Evolutionary conservation across 129 eudicot species (phyloP), one percentile per base, ranked within the genome.

Genomic region (Artemisia annua): DNA sequence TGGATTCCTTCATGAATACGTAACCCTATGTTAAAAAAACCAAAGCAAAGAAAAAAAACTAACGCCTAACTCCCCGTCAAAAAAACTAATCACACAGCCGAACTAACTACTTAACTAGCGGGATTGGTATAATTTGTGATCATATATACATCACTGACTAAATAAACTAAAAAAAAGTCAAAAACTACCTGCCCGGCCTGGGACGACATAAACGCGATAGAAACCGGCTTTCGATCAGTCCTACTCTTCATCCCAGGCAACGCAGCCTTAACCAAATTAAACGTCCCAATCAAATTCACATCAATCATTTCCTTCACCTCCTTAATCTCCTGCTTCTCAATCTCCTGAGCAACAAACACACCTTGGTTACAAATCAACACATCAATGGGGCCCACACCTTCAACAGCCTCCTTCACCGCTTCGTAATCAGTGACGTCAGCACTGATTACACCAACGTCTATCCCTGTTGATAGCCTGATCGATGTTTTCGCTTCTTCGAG

Each of bases 201-300:
- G 48, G 96, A 89, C 7, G 93, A 89, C 83, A 89, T 82, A 35
- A 89, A 72, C 0, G 90, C 96, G 8, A 90, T 83, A 11, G 95
- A 87, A 68, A 80, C 83, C 0, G 97, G 89, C 24, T 79, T 87
- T 14, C 87, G 64, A 30, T 66, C 85, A 30, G 56, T 71, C 74
- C 95, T 68, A 3, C n/a, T 75, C 91, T 85, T 87, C 91, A 90
- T 90, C 10, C 65, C 79, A 2, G 89, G 91, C 80, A 90, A 68
- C 43, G 87, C 97, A 4, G 97, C 97, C 78, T 87, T 87, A 17
- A 90, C 80, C 81, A 90, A 39, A 83, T 90, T 84, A 70, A 90
- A 90, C 57, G 80, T 78, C 61, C 97, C 94, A 63, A 73, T 72
- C 91, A 87, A 75, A 81, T 90, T 90, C 30, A 90, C 87, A 78